Conservation (phyloP, 1,284 basidiomycete genomes). For the Rhizopogon parksii region DNA sequence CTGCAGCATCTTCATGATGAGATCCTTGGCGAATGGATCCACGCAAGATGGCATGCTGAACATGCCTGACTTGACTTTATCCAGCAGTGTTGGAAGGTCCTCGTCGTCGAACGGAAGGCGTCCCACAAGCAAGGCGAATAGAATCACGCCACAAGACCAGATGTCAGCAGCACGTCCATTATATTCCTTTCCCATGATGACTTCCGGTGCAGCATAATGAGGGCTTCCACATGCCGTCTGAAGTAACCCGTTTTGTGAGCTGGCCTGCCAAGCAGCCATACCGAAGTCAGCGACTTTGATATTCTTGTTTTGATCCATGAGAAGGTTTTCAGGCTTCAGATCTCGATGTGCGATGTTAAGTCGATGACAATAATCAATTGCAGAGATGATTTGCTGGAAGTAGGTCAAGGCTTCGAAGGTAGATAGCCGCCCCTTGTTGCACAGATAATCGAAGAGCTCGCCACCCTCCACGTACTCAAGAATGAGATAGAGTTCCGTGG, state of each 20-base stretch:
- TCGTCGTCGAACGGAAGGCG: slow-evolving; percentile 92
- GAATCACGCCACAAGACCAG: slow-evolving; percentile 97
- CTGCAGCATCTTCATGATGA: slow-evolving; percentile 84
- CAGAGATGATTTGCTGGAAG: slow-evolving; percentile 95
- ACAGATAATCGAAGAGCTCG: slow-evolving; percentile 94
- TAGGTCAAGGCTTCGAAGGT: slow-evolving; percentile 82
- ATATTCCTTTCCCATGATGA: slow-evolving; percentile 81
- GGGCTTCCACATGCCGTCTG: slow-evolving; percentile 93
- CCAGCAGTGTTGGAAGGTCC: slow-evolving; percentile 68
- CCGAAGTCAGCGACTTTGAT: slow-evolving; percentile 99
- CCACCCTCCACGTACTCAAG: slow-evolving; percentile 98
- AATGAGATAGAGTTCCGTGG: slow-evolving; percentile 84
- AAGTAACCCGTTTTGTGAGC: slow-evolving; percentile 54
- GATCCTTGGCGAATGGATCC: slow-evolving; percentile 70
- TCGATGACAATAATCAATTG: slow-evolving; percentile 92
- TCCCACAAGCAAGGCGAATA: slow-evolving; percentile 89
- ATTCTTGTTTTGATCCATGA: slow-evolving; percentile 79
- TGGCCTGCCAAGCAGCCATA: slow-evolving; percentile 90
- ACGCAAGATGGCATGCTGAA: slow-evolving; percentile 84
- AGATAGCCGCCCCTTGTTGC: slow-evolving; percentile 75
- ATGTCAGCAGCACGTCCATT: slow-evolving; percentile 89
- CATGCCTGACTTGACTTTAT: slow-evolving; percentile 78
- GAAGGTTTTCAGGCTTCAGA: slow-evolving; percentile 93
- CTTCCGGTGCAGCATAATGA: slow-evolving; percentile 97
- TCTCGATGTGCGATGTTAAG: slow-evolving; percentile 98